Evolutionary conservation across 2,329 filamentous ascomycete species (phyloP).

Genomic region (Aspergillus carbonarius): DNA sequence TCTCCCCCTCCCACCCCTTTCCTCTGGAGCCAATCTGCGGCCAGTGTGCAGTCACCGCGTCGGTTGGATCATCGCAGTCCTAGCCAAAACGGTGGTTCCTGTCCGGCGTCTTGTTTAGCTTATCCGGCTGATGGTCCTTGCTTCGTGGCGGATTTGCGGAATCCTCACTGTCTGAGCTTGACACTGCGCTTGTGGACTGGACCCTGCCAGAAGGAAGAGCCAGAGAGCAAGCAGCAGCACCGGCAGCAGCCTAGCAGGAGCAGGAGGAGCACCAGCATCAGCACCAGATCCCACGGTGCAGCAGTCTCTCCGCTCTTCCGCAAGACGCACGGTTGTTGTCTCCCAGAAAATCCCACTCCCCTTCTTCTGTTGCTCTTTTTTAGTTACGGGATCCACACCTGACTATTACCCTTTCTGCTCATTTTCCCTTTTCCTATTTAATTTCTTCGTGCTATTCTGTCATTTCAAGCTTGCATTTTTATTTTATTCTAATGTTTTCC

Average conservation of each 20-base stretch:
- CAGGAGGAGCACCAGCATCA: conserved; percentile 5
- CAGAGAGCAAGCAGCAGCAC: conserved; percentile 1
- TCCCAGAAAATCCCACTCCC: no score
- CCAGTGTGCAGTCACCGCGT: conserved; percentile 7
- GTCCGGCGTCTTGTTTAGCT: conserved; percentile 19
- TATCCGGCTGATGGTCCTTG: conserved; percentile 23
- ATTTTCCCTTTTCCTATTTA: not conserved
- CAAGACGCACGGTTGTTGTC: conserved; percentile 18
- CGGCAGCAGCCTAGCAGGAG: conserved; percentile 1
- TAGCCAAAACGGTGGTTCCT: conserved; percentile 21
- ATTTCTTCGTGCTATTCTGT: not conserved
- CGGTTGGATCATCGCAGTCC: conserved; percentile 13
- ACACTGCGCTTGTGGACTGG: conserved; percentile 12
- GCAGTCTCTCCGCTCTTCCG: conserved; percentile 19
- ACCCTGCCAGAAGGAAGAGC: conserved; percentile 9
- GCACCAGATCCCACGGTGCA: conserved; percentile 16
- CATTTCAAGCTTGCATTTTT: not conserved
- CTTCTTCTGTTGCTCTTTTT: conserved; percentile 7
- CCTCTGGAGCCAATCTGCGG: conserved; percentile 12
- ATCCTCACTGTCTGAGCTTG: conserved; percentile 20
- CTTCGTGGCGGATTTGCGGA: conserved; percentile 23
- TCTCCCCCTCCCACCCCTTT: not conserved
- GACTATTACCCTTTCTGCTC: conserved; percentile 8
- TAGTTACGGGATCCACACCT: conserved; percentile 15
- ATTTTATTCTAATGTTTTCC: not conserved